Evolutionary conservation across 2,329 filamentous ascomycete genomes (phyloP).

Genomic region (Pyricularia sp.): DNA sequence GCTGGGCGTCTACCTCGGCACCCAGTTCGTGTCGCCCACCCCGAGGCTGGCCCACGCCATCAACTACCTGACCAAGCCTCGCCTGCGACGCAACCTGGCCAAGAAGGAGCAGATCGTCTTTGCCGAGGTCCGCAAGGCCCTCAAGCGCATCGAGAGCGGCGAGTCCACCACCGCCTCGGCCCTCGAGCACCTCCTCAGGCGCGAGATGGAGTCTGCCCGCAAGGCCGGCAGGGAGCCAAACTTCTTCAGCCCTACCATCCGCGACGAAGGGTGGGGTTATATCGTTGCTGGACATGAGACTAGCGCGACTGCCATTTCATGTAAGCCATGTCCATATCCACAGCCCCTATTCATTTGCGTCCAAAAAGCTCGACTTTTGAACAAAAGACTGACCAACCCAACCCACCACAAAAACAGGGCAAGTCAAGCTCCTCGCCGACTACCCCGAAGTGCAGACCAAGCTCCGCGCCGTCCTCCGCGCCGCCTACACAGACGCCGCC

Average conservation of each 20-base stretch:
- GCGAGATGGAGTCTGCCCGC: constrained; percentile 20
- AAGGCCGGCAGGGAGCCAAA: constrained; percentile 19
- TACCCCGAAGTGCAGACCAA: constrained; percentile 12
- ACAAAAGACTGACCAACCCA: background rate
- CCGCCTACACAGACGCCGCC: constrained; percentile 13
- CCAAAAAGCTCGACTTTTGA: background rate
- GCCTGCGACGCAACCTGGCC: constrained; percentile 1
- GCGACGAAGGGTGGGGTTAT: constrained; percentile 17
- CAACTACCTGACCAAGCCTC: background rate
- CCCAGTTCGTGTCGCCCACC: background rate
- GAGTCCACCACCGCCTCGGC: constrained; percentile 10
- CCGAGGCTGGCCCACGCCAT: constrained; percentile 1
- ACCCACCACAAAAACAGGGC: background rate
- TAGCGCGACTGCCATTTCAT: background rate
- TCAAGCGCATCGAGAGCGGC: constrained; percentile 11
- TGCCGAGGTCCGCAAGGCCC: constrained; percentile 13
- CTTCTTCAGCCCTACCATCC: constrained; percentile 20
- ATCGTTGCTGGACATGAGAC: background rate
- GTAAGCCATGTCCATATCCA: background rate
- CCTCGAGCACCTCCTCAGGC: constrained; percentile 22
- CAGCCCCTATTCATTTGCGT: no score
- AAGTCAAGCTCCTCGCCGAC: constrained; percentile 1
- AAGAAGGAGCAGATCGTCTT: constrained; percentile 10
- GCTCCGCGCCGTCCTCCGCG: constrained; percentile 16
- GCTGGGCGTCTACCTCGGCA: background rate